Percentiles rank a stretch among this genome's conserved stretches.
Conservation (phyloP, 2,329 filamentous ascomycete genomes). For the Alternaria sp. region DNA sequence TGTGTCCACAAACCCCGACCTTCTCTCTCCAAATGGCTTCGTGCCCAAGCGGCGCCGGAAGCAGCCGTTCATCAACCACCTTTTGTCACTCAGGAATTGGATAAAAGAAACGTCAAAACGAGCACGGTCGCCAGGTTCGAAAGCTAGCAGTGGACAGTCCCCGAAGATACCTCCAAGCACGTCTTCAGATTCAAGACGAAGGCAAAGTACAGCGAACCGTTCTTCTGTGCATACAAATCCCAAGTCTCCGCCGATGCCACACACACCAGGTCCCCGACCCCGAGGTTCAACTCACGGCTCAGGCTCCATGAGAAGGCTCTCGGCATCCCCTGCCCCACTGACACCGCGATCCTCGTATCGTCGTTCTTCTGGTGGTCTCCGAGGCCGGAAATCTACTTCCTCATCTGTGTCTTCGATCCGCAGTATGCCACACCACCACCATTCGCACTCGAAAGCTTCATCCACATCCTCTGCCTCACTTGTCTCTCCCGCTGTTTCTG, state of each 20-base stretch:
- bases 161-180: slow-evolving; percentile 41
- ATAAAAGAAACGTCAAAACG: slow-evolving; percentile 67
- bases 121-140: slow-evolving; percentile 46
- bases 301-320: slow-evolving; percentile 65
- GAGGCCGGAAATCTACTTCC: slow-evolving; percentile 93
- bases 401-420: slow-evolving; percentile 93
- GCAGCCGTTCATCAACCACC: slow-evolving; percentile 70
- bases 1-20: slow-evolving; percentile 73
- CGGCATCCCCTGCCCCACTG: slow-evolving; percentile 83
- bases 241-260: slow-evolving; percentile 49
- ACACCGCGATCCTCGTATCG: slow-evolving; percentile 89
- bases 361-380: slow-evolving; percentile 80
- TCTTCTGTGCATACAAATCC: slow-evolving; percentile 49
- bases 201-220: slow-evolving; percentile 47
- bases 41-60: slow-evolving; percentile 65
- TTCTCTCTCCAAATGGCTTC: slow-evolving; percentile 65
- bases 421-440: slow-evolving; percentile 77
- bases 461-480: slow-evolving; percentile 83
- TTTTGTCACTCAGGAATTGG: slow-evolving; percentile 75
- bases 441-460: slow-evolving; percentile 91
- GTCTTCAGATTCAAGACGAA: slow-evolving; percentile 43
- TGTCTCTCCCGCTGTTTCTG: slow-evolving; percentile 54
- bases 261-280: slow-evolving; percentile 47
- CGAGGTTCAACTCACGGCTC: slow-evolving; percentile 55
- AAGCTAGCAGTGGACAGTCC: slow-evolving; percentile 46